Percentiles rank a stretch among this genome's conserved stretches.
These are phyloP conservation scores for Aspergillus caelatus DNA, from an alignment of 2,329 filamentous ascomycete species.

Conservation along the genomic window DNA sequence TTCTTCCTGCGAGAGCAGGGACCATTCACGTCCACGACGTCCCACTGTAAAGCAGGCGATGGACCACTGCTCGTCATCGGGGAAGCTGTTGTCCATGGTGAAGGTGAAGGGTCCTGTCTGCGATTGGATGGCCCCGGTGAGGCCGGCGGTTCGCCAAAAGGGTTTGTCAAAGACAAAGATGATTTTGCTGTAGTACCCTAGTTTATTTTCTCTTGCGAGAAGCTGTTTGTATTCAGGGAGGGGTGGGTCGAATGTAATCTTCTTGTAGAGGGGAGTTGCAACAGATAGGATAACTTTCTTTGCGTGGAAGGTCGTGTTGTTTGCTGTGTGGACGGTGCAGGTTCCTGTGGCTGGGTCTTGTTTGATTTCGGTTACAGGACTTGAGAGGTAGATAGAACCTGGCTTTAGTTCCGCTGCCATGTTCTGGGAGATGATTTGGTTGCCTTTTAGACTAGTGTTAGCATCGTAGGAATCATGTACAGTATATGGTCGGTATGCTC, in stretches of 20 bases:
- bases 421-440: conserved; percentile 44
- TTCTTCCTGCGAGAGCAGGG: background rate
- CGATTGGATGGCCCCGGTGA: conserved; percentile 51
- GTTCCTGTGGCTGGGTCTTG: background rate
- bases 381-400: conserved; percentile 28
- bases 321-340: background rate
- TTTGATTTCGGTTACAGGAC: conserved; percentile 14
- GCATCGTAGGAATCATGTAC: background rate
- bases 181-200: conserved; percentile 8
- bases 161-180: conserved; percentile 46
- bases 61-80: conserved; percentile 26
- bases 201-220: conserved; percentile 29
- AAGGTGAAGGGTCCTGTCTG: conserved; percentile 51
- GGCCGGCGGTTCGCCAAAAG: conserved; percentile 50
- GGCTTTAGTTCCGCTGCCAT: conserved; percentile 39
- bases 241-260: conserved; percentile 52
- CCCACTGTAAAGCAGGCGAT: conserved; percentile 48
- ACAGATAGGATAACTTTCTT: conserved; percentile 53
- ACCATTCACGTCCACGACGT: conserved; percentile 37
- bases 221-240: conserved; percentile 47
- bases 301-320: conserved; percentile 1
- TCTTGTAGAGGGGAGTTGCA: conserved; percentile 49
- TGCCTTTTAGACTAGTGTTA: conserved; percentile 1
- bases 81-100: conserved; percentile 48
- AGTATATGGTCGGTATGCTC: background rate